A percentile compares a stretch with the other conserved stretches of the same genome.
Evolutionary conservation across 2,329 filamentous ascomycete species (phyloP).

Genomic region (Venturia nashicola): DNA sequence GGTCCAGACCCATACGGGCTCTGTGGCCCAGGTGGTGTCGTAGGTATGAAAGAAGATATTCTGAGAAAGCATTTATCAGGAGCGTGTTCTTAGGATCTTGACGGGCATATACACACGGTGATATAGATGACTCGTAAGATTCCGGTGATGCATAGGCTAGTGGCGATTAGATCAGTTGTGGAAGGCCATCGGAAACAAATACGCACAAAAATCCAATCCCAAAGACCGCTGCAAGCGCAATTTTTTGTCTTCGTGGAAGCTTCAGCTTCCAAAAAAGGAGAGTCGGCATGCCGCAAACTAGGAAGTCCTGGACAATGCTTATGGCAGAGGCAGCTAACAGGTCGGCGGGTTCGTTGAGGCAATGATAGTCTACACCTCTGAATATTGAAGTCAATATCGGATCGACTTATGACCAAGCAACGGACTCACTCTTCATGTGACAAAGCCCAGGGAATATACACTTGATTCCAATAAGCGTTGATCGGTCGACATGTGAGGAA

Average conservation of each 20-base stretch:
- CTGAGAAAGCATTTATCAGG: constrained; percentile 17
- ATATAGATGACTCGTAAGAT: constrained; percentile 5
- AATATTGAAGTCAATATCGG: background rate
- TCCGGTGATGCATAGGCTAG: constrained; percentile 6
- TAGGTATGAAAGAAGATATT: constrained; percentile 22
- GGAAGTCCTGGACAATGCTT: constrained; percentile 27
- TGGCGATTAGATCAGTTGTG: background rate
- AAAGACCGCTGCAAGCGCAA: constrained; percentile 32
- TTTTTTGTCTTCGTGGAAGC: constrained; percentile 30
- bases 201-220: constrained; percentile 30
- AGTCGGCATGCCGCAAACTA: constrained; percentile 29
- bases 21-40: constrained; percentile 29
- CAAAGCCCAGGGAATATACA: constrained; percentile 20
- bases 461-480: constrained; percentile 28
- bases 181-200: background rate
- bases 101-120: constrained; percentile 21
- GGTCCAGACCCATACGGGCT: constrained; percentile 28
- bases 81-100: constrained; percentile 21
- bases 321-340: constrained; percentile 27
- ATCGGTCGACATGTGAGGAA: constrained; percentile 27
- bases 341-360: constrained; percentile 25
- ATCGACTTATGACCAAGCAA: background rate
- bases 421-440: constrained; percentile 13
- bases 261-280: constrained; percentile 33
- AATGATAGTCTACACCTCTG: constrained; percentile 16